Percentiles rank a stretch among this genome's conserved stretches.
Evolutionary conservation across 2,329 filamentous ascomycete genomes (phyloP).

Genomic region (Epichloe aotearoae): DNA sequence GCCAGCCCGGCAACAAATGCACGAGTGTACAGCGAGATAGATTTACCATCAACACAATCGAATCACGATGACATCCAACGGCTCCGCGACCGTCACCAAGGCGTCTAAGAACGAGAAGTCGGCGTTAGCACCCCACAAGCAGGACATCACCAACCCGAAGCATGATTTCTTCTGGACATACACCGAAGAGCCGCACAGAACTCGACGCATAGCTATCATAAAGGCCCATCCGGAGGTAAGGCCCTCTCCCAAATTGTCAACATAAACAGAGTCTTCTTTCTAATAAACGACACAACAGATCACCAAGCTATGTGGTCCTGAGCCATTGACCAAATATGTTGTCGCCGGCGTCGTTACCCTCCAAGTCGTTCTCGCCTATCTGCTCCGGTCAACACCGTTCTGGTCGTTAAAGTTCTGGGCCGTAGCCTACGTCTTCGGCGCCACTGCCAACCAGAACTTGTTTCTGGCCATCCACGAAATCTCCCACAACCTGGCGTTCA

Average conservation of each 20-base stretch:
- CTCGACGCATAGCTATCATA: conserved; percentile 83
- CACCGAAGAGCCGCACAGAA: conserved; percentile 92
- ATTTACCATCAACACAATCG: background rate
- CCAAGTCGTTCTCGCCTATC: conserved; percentile 65
- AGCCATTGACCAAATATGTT: conserved; percentile 90
- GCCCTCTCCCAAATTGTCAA: conserved; percentile 10
- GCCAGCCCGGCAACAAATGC: background rate
- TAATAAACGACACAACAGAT: conserved; percentile 41
- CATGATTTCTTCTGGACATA: conserved; percentile 92
- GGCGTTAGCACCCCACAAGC: conserved; percentile 9
- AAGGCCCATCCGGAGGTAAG: conserved; percentile 88
- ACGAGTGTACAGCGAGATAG: background rate
- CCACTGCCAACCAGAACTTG: conserved; percentile 94
- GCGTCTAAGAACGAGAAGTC: conserved; percentile 14
- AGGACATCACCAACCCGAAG: conserved; percentile 14
- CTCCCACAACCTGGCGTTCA: conserved; percentile 92
- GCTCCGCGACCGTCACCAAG: conserved; percentile 22
- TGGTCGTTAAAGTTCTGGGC: conserved; percentile 75
- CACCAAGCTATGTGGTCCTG: conserved; percentile 90
- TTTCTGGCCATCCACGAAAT: conserved; percentile 99
- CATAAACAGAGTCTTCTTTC: background rate
- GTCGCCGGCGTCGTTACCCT: conserved; percentile 72
- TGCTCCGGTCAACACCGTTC: conserved; percentile 64
- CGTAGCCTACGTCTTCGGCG: conserved; percentile 81
- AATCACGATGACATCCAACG: conserved; percentile 15